Conservation (phyloP, 257 asterid genomes). For the Solanum virginianum region DNA sequence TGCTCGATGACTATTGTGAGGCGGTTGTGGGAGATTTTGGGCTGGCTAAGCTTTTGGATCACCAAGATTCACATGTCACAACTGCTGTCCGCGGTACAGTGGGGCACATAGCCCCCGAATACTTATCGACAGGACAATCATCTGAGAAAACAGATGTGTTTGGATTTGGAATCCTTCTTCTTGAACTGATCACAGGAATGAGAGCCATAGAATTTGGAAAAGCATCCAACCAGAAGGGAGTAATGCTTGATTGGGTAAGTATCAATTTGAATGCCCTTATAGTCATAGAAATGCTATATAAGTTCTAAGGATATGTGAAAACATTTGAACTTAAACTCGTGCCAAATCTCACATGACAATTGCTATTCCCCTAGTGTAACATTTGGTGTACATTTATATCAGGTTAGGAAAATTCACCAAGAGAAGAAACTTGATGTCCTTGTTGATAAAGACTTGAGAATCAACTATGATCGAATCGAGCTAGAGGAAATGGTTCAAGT, state of each 20-base stretch:
- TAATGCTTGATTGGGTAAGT: conserved; percentile 93
- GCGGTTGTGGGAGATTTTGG: conserved; percentile 99
- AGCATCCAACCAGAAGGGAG: conserved; percentile 80
- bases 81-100: conserved; percentile 98
- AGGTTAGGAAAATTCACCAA: conserved; percentile 79
- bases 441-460: conserved; percentile 62
- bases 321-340: background rate
- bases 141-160: conserved; percentile 97
- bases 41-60: conserved; percentile 92
- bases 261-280: background rate
- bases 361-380: background rate
- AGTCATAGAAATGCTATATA: background rate
- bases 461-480: conserved; percentile 66
- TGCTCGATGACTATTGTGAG: conserved; percentile 86
- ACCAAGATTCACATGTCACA: conserved; percentile 85
- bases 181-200: conserved; percentile 87
- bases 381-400: background rate
- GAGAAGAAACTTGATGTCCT: conserved; percentile 74
- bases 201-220: conserved; percentile 81
- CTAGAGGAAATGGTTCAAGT: conserved; percentile 87
- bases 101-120: conserved; percentile 97
- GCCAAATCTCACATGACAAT: background rate
- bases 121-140: conserved; percentile 94
- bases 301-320: no score
- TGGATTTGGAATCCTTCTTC: conserved; percentile 95